These are phyloP conservation scores for Paraurostyla sp. DNA, from an alignment of 73 alveolate genomes.

Conservation along the genomic window DNA sequence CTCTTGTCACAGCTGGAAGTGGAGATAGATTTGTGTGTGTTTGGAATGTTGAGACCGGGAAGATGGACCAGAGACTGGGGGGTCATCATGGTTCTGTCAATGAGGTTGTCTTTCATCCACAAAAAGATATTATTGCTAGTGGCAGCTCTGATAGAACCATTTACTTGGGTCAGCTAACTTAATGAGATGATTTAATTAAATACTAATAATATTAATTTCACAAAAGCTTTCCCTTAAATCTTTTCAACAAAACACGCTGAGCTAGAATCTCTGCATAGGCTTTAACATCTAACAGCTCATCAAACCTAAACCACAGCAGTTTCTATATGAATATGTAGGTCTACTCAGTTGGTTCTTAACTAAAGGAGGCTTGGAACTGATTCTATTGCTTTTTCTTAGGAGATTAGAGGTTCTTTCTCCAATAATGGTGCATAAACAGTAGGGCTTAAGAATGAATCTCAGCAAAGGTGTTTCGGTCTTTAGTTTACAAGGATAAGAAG, in stretches of 20 bases:
- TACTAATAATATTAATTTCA: background rate
- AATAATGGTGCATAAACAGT: conserved; percentile 3
- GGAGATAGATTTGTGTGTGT: conserved; percentile 94
- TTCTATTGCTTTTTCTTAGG: background rate
- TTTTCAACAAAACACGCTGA: conserved; percentile 4
- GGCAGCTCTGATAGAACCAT: conserved; percentile 93
- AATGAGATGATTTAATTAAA: background rate
- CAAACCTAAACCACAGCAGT: background rate
- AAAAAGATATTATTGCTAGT: conserved; percentile 86
- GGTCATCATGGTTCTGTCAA: conserved; percentile 96
- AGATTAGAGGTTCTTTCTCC: background rate
- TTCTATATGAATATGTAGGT: background rate
- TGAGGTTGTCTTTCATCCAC: conserved; percentile 92
- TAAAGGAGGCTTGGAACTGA: background rate
- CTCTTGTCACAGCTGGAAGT: conserved; percentile 90
- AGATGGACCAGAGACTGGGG: conserved; percentile 86
- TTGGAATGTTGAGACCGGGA: conserved; percentile 91
- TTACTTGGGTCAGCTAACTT: conserved; percentile 84
- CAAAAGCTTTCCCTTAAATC: background rate
- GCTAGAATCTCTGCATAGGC: conserved; percentile 15
- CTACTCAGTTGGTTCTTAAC: background rate
- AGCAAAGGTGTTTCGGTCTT: conserved; percentile 20
- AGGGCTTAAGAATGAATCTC: conserved; percentile 7
- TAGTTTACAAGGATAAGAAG: background rate
- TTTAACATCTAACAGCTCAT: background rate